These are phyloP conservation scores for Penicillium sp. DNA, from an alignment of 2,329 filamentous ascomycete species.

Conservation along the genomic window DNA sequence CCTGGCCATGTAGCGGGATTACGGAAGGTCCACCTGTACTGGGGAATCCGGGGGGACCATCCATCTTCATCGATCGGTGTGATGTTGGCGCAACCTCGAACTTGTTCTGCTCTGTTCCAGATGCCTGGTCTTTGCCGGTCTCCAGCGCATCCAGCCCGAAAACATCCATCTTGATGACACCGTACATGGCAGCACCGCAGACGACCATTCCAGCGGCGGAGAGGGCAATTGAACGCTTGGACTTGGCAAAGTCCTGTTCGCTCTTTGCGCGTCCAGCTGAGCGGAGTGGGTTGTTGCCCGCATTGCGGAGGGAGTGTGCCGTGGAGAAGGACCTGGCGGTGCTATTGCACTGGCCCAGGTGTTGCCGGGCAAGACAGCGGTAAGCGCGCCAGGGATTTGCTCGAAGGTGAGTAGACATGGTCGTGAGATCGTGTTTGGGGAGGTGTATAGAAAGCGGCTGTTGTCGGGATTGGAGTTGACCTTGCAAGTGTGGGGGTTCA, in stretches of 20 bases:
- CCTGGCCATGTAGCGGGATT: constrained; percentile 50
- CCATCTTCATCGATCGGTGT: constrained; percentile 41
- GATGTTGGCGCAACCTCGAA: constrained; percentile 8
- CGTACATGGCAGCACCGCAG: constrained; percentile 48
- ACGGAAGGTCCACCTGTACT: constrained; percentile 36
- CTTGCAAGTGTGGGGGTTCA: constrained; percentile 25
- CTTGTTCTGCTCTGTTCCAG: constrained; percentile 18
- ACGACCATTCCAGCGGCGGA: constrained; percentile 45
- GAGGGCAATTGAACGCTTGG: constrained; percentile 37
- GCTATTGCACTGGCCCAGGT: constrained; percentile 7
- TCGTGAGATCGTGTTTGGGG: constrained; percentile 10
- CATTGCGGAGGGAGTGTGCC: constrained; percentile 32
- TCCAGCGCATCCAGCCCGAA: constrained; percentile 37
- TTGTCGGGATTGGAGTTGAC: constrained; percentile 17
- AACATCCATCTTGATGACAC: constrained; percentile 43
- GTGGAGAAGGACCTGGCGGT: constrained; percentile 32
- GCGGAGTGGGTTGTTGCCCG: constrained; percentile 37
- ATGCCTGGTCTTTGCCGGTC: constrained; percentile 15
- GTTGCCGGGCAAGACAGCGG: constrained; percentile 32
- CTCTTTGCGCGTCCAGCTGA: constrained; percentile 22
- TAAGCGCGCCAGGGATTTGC: constrained; percentile 34
- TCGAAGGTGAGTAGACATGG: constrained; percentile 26
- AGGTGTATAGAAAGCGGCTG: constrained; percentile 18
- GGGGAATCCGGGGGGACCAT: constrained; percentile 46
- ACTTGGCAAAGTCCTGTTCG: constrained; percentile 33